phyloP scores from a whole-genome alignment of 1,284 basidiomycete species.

The Ceratobasidium sp. region DNA sequence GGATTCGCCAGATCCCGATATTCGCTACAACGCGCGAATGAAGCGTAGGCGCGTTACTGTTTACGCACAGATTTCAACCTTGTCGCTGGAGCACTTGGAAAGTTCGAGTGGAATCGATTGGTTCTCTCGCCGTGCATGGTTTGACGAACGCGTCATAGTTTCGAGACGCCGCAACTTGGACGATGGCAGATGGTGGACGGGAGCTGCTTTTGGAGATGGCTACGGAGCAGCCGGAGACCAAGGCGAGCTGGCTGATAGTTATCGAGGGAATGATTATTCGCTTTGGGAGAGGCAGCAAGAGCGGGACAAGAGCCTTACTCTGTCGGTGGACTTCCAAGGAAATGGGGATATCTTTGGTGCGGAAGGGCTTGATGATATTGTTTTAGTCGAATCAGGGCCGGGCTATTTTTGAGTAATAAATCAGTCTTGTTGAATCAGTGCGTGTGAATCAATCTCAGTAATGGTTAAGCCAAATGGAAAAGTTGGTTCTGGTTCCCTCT shows the following conservation, averaged over 20 bases:
- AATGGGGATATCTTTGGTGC: neutral
- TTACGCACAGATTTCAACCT: too few relatives aligned
- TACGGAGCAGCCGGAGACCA: neutral
- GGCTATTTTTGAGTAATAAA: too few relatives aligned
- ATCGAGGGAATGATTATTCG: neutral
- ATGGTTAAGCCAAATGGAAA: too few relatives aligned
- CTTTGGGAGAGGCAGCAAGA: neutral
- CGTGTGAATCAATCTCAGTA: too few relatives aligned
- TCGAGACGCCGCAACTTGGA: neutral
- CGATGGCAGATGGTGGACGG: neutral
- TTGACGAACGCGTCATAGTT: constrained; percentile 52
- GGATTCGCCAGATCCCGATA: too few relatives aligned
- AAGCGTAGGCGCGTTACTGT: too few relatives aligned
- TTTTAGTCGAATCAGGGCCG: too few relatives aligned
- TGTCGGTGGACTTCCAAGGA: neutral
- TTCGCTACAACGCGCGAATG: too few relatives aligned
- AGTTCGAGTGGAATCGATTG: neutral
- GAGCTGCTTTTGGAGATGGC: neutral
- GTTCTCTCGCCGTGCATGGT: constrained; percentile 27
- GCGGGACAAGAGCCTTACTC: neutral
- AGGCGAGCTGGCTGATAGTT: neutral
- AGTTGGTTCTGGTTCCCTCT: too few relatives aligned
- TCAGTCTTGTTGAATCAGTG: too few relatives aligned
- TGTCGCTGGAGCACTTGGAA: too few relatives aligned
- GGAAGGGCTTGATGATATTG: too few relatives aligned